Percentiles rank a stretch among this genome's conserved stretches.
Evolutionary conservation across 495 filamentous ascomycete species (phyloP).

Genomic region (Penicillium dipodomyicola): DNA sequence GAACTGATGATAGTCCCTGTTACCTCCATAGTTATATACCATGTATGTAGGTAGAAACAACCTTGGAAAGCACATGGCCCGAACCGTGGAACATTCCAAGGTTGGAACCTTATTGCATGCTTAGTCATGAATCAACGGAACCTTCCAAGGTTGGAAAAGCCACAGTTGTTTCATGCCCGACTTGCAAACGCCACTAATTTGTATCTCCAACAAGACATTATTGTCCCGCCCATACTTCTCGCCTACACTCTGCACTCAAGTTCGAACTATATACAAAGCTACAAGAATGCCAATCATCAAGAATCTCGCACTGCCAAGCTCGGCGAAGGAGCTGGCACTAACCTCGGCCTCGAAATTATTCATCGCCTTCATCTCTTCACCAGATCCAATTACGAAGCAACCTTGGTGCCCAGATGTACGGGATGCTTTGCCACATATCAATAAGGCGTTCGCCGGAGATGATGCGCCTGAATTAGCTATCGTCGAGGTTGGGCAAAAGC

Average conservation of each 20-base stretch:
- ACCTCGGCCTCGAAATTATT: slow-evolving; percentile 23
- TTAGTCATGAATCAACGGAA: neutral
- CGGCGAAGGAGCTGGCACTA: slow-evolving; percentile 20
- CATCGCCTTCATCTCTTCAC: slow-evolving; percentile 29
- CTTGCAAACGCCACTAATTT: neutral
- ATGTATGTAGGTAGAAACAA: no score
- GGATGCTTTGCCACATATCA: slow-evolving; percentile 28
- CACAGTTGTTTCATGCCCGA: neutral
- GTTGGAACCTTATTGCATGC: neutral
- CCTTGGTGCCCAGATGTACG: slow-evolving; percentile 37
- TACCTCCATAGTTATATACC: no score
- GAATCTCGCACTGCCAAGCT: slow-evolving; percentile 24
- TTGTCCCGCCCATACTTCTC: neutral
- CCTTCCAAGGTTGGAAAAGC: neutral
- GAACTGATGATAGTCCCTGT: no score
- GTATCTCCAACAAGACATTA: no score
- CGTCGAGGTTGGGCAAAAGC: slow-evolving; percentile 30
- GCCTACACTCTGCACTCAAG: neutral
- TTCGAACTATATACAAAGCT: neutral
- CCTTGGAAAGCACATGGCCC: no score
- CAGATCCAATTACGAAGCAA: slow-evolving; percentile 27
- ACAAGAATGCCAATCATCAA: slow-evolving; percentile 30
- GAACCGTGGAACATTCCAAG: no score
- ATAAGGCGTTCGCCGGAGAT: slow-evolving; percentile 20
- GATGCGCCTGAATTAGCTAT: slow-evolving; percentile 24